Evolutionary conservation across 805 yeast species (phyloP), one percentile per base, ranked within the genome.

Genomic region (Dipodascus geniculatus): DNA sequence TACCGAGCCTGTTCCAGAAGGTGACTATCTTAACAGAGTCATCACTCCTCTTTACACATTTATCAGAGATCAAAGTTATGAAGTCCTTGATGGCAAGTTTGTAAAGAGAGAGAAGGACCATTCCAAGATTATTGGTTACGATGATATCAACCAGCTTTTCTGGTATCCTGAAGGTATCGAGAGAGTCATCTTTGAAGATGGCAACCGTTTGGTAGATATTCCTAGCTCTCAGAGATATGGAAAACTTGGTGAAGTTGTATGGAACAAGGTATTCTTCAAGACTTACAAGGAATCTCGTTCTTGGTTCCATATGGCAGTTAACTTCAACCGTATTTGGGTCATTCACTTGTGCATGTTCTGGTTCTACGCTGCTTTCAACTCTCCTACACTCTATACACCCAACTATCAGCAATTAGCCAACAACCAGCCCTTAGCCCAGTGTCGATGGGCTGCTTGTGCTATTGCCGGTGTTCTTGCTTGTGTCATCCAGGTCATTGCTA

Each of bases 151-250:
- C 72, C 99, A 93, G 76, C 78, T 93, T 63, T 93, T 95, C 74
- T 93, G 99, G 99, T 93, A 95, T 73, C 97, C 98, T 50, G 98
- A 95, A 74, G 99, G 99, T 78, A 86, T 93, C 60, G 83, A 95
- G 56, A 84, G 93, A 71, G 90, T 93, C 63, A 79, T 84, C 51
- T 80, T 91, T 64, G 93, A 85, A 67, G 98, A 93, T 68, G 96
- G 96, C 61, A 77, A 96, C 20, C 83, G 96, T 68, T 75, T 93
- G 62, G 87, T 90, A 52, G 98, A 93, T 63, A 73, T 90, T 63
- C 95, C 96, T 42, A 80, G 82, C 55, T 87, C 82, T 64, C 96
- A 93, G 72, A 85, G 99, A 71, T 95, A 81, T 68, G 76, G 81
- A 64, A 81, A 85, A 70, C 77, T 93, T 56, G 96, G 96, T 62